These are phyloP conservation scores for Tylopilus intermedius DNA, from an alignment of 768 basidiomycete species.

Conservation along the genomic window DNA sequence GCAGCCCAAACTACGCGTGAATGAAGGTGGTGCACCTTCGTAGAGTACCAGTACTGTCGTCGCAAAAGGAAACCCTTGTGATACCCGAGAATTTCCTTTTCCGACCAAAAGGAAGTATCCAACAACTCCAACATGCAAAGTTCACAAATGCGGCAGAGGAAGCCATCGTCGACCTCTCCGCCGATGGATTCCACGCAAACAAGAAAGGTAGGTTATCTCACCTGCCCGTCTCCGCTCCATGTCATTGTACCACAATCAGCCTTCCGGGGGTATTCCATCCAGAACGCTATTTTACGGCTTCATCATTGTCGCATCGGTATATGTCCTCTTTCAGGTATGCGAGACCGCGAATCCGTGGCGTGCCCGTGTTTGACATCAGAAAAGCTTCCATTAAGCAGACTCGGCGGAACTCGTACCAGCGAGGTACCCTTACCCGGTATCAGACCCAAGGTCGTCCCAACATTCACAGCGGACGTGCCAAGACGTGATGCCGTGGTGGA, in stretches of 20 bases:
- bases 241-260: conserved; percentile 3
- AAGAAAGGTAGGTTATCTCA: conserved; percentile 4
- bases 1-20: background rate
- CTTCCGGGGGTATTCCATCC: background rate
- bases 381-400: conserved; percentile 17
- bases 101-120: background rate
- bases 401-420: conserved; percentile 1
- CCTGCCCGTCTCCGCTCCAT: background rate
- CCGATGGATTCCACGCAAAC: background rate
- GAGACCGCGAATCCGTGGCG: background rate
- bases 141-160: conserved; percentile 23
- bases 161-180: background rate
- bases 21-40: background rate
- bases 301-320: conserved; percentile 5
- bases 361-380: background rate
- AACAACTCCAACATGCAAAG: background rate
- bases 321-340: conserved; percentile 21
- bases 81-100: conserved; percentile 15
- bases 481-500: conserved; percentile 68
- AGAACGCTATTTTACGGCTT: conserved; percentile 11
- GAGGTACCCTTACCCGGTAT: conserved; percentile 16
- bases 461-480: conserved; percentile 49
- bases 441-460: conserved; percentile 13
- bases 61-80: conserved; percentile 1
- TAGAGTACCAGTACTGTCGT: background rate